Evolutionary conservation across 2,329 filamentous ascomycete genomes (phyloP).

Genomic region (Calycina marina): DNA sequence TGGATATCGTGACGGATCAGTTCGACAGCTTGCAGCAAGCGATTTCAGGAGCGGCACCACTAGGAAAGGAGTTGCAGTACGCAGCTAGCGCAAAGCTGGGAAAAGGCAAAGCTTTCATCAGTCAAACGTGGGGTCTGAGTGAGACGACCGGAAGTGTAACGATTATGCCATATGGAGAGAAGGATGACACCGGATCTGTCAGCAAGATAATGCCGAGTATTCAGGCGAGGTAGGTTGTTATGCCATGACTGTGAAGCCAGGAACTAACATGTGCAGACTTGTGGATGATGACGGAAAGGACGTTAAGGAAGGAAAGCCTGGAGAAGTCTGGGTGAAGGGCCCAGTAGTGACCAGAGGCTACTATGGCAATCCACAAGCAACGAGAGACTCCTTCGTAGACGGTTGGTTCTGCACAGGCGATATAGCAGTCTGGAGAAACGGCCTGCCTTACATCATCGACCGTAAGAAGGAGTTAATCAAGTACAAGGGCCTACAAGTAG

Average conservation of each 20-base stretch:
- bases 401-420: conserved; percentile 93
- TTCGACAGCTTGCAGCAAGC: conserved; percentile 34
- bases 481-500: conserved; percentile 32
- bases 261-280: conserved; percentile 4
- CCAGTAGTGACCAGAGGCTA: conserved; percentile 26
- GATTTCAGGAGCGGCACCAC: conserved; percentile 38
- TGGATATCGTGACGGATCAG: conserved; percentile 37
- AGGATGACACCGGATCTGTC: conserved; percentile 9
- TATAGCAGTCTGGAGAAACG: conserved; percentile 50
- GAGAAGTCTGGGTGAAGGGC: conserved; percentile 14
- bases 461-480: conserved; percentile 31
- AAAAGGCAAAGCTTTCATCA: conserved; percentile 34
- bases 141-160: conserved; percentile 25
- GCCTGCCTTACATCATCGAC: conserved; percentile 42
- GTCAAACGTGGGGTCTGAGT: conserved; percentile 13
- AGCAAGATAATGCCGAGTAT: conserved; percentile 8
- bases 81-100: conserved; percentile 38
- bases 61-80: conserved; percentile 37
- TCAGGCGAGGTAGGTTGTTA: conserved; percentile 1
- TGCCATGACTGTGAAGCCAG: not conserved
- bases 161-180: conserved; percentile 11
- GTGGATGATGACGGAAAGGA: conserved; percentile 11
- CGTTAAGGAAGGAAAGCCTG: conserved; percentile 15
- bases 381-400: conserved; percentile 22
- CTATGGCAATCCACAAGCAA: conserved; percentile 22